Percentiles rank a stretch among this genome's conserved stretches.
Evolutionary conservation across 2,329 filamentous ascomycete species (phyloP).

Genomic region (Aspergillus udagawae): DNA sequence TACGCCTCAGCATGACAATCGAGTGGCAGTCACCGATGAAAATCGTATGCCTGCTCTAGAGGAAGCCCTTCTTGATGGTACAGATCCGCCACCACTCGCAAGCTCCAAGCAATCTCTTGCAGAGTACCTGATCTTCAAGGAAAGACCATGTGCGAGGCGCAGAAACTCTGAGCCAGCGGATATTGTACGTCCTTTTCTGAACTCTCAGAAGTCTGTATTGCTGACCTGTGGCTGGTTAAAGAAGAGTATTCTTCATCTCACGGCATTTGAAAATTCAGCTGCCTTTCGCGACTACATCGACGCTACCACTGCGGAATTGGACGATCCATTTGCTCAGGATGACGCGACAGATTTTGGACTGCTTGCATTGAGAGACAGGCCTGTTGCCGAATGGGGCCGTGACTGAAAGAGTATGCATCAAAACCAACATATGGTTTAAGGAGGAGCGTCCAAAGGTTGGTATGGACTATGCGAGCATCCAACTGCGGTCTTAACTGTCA

Average conservation of each 20-base stretch:
- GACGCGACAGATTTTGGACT: not conserved
- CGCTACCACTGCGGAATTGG: not conserved
- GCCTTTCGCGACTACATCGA: not conserved
- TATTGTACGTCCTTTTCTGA: not conserved
- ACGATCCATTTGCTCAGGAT: not conserved
- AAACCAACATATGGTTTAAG: not conserved
- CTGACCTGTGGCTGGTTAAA: not conserved
- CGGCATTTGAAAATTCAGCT: not conserved
- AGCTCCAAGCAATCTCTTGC: not conserved
- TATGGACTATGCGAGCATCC: no score
- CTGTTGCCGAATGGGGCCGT: not conserved
- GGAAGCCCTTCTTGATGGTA: not conserved
- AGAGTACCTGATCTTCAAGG: not conserved
- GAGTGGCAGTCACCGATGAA: not conserved
- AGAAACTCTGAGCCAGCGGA: not conserved
- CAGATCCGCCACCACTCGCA: not conserved
- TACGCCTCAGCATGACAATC: not conserved
- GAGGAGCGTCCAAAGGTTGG: not conserved
- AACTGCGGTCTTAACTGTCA: no score
- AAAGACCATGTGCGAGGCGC: not conserved
- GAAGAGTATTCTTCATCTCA: not conserved
- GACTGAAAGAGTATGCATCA: not conserved
- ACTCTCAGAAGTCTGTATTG: not conserved
- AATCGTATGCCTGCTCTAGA: not conserved
- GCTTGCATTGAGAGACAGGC: not conserved